Evolutionary conservation across 345 rosid genomes (phyloP).

Genomic region (Rhodomyrtus tomentosa): DNA sequence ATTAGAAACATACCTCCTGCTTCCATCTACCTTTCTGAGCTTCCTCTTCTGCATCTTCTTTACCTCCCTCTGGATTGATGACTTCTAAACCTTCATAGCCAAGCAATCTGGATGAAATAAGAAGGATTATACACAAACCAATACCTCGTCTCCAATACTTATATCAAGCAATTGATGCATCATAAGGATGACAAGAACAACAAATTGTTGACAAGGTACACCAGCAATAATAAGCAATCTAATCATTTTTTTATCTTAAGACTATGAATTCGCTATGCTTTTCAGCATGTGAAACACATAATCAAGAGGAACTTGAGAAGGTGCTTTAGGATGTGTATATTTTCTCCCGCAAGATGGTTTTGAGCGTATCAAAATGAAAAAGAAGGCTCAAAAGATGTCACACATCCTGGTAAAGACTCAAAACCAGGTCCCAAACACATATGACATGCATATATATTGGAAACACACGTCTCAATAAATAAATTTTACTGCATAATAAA

Average conservation of each 20-base stretch:
- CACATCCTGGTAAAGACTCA: neutral
- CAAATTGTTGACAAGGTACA: neutral
- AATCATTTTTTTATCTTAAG: neutral
- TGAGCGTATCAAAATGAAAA: neutral
- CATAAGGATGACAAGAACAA: neutral
- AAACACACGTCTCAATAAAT: neutral
- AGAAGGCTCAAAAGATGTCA: neutral
- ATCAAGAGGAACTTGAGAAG: neutral
- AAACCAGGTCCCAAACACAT: neutral
- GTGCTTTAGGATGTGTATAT: neutral
- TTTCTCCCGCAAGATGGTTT: neutral
- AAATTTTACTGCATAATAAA: neutral
- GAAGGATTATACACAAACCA: neutral
- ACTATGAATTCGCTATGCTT: neutral
- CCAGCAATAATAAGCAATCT: neutral
- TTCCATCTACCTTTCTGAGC: conserved; percentile 92
- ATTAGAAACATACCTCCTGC: conserved; percentile 41
- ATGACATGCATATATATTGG: neutral
- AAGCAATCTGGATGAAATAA: conserved; percentile 21
- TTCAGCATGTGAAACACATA: neutral
- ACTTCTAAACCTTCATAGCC: conserved; percentile 85
- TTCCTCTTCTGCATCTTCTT: conserved; percentile 89
- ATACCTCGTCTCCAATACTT: neutral
- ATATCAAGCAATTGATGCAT: neutral
- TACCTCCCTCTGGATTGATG: conserved; percentile 89